These are phyloP conservation scores for Apophysomyces elegans DNA, from an alignment of 371 early-diverging fungal genomes.

Conservation along the genomic window DNA sequence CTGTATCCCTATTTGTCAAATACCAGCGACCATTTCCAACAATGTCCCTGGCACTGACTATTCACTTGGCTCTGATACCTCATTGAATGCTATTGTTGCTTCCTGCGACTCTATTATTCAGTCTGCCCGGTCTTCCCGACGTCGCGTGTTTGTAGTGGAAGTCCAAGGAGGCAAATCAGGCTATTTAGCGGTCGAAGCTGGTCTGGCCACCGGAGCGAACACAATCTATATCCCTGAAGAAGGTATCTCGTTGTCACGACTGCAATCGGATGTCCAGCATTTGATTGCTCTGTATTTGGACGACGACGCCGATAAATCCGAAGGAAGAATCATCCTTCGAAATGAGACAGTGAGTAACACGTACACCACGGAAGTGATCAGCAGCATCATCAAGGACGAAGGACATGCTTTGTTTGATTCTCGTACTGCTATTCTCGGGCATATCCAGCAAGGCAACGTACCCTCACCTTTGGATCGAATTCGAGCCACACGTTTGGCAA, in stretches of 20 bases:
- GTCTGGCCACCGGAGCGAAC: slow-evolving; percentile 92
- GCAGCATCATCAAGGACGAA: slow-evolving; percentile 90
- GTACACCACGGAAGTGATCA: slow-evolving; percentile 94
- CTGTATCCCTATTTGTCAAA: slow-evolving; percentile 90
- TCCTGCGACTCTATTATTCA: slow-evolving; percentile 94
- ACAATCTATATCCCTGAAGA: slow-evolving; percentile 97
- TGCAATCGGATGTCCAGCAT: slow-evolving; percentile 86
- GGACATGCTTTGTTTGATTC: slow-evolving; percentile 91
- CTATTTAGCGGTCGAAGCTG: slow-evolving; percentile 92
- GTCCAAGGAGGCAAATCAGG: slow-evolving; percentile 98
- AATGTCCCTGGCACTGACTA: slow-evolving; percentile 99
- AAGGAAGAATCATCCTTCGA: slow-evolving; percentile 58
- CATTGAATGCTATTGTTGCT: slow-evolving; percentile 95
- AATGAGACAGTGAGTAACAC: slow-evolving; percentile 84
- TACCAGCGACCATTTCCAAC: slow-evolving; percentile 98
- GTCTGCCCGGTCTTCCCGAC: slow-evolving; percentile 87
- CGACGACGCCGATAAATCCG: slow-evolving; percentile 63
- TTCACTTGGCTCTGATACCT: slow-evolving; percentile 97
- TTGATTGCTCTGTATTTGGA: slow-evolving; percentile 76
- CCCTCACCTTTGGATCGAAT: slow-evolving; percentile 97
- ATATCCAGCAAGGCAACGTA: slow-evolving; percentile 96
- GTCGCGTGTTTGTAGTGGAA: slow-evolving; percentile 98
- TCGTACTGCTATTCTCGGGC: slow-evolving; percentile 93
- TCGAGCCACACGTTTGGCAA: slow-evolving; percentile 87
- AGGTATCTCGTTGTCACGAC: slow-evolving; percentile 78